These are phyloP conservation scores for Metarhizium album DNA, from an alignment of 2,329 filamentous ascomycete genomes.

Conservation along the genomic window DNA sequence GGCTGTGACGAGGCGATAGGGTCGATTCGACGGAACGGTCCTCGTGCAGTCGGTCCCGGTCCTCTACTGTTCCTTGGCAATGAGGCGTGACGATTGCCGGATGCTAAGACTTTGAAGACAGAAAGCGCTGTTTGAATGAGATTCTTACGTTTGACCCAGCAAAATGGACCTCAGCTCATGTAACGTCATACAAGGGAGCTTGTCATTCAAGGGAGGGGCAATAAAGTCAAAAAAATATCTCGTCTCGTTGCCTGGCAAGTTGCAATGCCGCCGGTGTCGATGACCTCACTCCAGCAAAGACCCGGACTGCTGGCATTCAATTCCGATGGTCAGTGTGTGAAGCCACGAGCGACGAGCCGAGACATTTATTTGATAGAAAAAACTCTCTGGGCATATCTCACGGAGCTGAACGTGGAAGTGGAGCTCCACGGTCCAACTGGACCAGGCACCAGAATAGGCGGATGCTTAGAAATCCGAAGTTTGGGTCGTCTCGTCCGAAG, in stretches of 20 bases:
- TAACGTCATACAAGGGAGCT: not conserved
- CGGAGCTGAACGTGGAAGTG: not conserved
- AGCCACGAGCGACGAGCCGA: not conserved
- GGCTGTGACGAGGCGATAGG: not conserved
- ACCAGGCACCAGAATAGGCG: not conserved
- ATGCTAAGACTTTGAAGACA: not conserved
- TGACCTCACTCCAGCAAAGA: not conserved
- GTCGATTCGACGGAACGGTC: not conserved
- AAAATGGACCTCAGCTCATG: not conserved
- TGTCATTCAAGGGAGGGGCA: too few species aligned
- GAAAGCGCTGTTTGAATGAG: not conserved
- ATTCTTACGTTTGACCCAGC: not conserved
- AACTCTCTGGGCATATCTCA: not conserved
- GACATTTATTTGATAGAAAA: not conserved
- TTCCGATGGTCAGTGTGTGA: not conserved
- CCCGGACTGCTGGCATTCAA: not conserved
- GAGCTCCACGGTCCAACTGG: slow-evolving; percentile 7
- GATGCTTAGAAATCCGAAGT: slow-evolving; percentile 10
- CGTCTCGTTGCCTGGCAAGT: too few species aligned
- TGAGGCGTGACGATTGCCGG: not conserved
- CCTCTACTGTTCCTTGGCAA: not conserved
- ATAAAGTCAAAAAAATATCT: too few species aligned
- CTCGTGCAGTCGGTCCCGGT: too few species aligned
- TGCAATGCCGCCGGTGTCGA: not conserved
- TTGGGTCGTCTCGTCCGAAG: not conserved